Base-by-base conservation (phyloP, 208 protist species). In the Phytomonas sp. region DNA sequence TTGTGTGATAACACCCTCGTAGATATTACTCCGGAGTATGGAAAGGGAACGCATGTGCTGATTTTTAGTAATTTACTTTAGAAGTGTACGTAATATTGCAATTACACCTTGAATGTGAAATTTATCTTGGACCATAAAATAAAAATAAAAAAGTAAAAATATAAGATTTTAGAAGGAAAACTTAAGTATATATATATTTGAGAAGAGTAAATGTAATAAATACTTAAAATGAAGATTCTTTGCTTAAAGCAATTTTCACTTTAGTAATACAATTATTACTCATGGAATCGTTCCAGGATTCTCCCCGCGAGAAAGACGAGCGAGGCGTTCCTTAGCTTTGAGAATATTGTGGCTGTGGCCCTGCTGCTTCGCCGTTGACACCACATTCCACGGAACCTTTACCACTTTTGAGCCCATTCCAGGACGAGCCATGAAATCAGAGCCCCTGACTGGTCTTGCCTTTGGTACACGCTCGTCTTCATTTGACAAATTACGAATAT, bases 251-350 rank as follows among this genome's bases (percentile, higher is more conserved):
- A 42, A 31, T 36, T 70, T 62, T 77, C 60, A 29, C n/a, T 71
- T 60, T 76, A n/a, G 63, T 12, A 49, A 60, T 45, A 19, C 29
- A 26, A 12, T 26, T 56, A 56, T 56, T 56, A 10, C 40, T 77
- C 80, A 96, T 11, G 91, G 88, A 67, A 94, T 91, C 32, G 88
- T 91, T 29, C 81, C 66, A 0, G 91, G 91, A 73, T 96, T 81
- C 64, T 96, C 91, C 26, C 91, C 91, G 29, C 91, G 82, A 29
- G 91, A 84, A 59, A 96, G 83, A 30, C 91, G 88, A 37, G 92
- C 80, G 34, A 96, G 76, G 56, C 86, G 82, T 74, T 96, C 88
- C 66, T 92, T 93, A 5, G 91, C 89, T 29, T 88, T 84, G 30
- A 94, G 73, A 23, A 84, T 87, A 59, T 94, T 88, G 30, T 75